Base-by-base conservation (phyloP, 2,329 filamentous ascomycete species). In the Aspergillus fischeri region DNA sequence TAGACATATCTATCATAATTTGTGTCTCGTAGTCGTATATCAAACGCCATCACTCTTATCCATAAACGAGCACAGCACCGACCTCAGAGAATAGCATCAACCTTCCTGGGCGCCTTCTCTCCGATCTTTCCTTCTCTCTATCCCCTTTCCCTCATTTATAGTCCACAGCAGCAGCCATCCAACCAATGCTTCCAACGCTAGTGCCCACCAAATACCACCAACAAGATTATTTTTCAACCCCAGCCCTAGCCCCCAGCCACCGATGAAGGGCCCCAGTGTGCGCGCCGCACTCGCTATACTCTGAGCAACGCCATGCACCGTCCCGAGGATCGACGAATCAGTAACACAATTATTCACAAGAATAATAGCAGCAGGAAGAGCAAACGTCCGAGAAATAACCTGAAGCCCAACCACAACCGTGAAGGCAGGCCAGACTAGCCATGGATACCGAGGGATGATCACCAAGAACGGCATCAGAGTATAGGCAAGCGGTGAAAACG, bases 321-420 rank as follows among this genome's bases (percentile, higher is more conserved):
- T 86, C 0, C 81, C 83, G 7, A 86, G 68, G 0, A 86, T 78
- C 27, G 72, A 77, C 0, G 81, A 78, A 62, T 85, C 80, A 0
- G 85, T 83, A 41, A 81, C 81, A 50, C 78, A 81, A 59, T 87
- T 86, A 56, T 86, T 87, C 14, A 86, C 75, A 41, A 85, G 68
- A 2, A 88, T 87, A 0, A 83, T 80, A 0, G 80, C 80, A 0
- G 80, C 81, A 0, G 86, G 85, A 0, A 88, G 65, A 0, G 83
- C 80, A 65, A 92, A 91, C 0, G 90, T 93, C 28, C 89, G 81
- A 0, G 86, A 89, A 3, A 87, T 78, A 17, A 91, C 89, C 68
- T 92, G 89, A 8, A 91, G 70, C 17, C 84, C 78, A 1, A 90
- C 77, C 1, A 90, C 85, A 2, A 83, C 67, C 0, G 81, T 80